Base-by-base conservation (phyloP, 2,329 filamentous ascomycete species). In the Seiridium cupressi region DNA sequence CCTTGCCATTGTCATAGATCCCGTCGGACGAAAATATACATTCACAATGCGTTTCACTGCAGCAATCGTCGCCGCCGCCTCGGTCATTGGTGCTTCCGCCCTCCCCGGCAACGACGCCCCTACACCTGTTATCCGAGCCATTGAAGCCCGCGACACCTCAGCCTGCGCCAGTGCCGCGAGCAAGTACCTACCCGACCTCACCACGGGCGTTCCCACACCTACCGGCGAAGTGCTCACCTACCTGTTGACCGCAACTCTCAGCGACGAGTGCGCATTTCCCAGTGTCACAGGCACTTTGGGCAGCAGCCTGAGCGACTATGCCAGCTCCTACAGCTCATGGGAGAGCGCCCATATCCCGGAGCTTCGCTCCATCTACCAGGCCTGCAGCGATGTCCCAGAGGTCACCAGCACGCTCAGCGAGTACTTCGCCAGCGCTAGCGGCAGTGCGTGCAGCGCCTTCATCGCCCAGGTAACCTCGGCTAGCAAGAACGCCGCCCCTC, bases 161-260 rank as follows among this genome's bases (percentile, higher is more conserved):
- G 49, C 49, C 13, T 53, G 49, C 32, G 34, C 49, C 9, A 53
- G 49, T 35, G 49, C 34, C 8, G 49, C 49, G 2, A 53, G 49
- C 49, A 32, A 53, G 34, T 53, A 35, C n/a, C 49, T 53, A 7
- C 35, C 49, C 11, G 32, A 35, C 9, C 31, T 53, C 10, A 35
- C 32, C 49, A 18, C 31, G 10, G 38, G 31, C 31, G 31, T 36
- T n/a, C 49, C 49, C 8, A 53, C 49, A 8, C 49, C 49, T 8
- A 53, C 32, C 10, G 49, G 49, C 49, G 34, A 53, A 5, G 49
- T 53, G 8, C 49, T 53, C 49, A 53, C 49, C 49, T 53, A 53
- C 49, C 49, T 53, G 3, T 31, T 13, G 32, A 53, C 49, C 35
- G 51, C 51, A 4, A 34, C 51, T 9, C 40, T 44, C 11, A 55